Percentiles rank a stretch among this genome's conserved stretches.
Evolutionary conservation across 345 rosid species (phyloP).

Genomic region (Clausena lansium): DNA sequence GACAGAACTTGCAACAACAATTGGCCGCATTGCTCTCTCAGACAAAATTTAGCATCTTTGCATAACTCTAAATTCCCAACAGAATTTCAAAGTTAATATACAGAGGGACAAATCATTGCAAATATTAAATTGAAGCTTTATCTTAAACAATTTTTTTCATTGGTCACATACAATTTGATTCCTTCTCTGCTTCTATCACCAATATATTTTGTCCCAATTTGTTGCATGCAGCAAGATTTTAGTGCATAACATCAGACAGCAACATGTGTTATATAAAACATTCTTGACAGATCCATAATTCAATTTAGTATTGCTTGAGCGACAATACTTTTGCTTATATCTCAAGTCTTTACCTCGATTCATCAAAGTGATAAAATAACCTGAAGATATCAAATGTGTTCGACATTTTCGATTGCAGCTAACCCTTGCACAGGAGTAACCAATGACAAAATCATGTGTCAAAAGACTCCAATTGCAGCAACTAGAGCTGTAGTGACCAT

Average conservation of each 20-base stretch:
- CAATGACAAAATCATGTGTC: slow-evolving; percentile 16
- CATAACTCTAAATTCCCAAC: not conserved
- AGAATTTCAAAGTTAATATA: too few relatives aligned
- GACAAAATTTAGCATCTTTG: slow-evolving; percentile 33
- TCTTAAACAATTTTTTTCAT: not conserved
- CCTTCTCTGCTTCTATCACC: not conserved
- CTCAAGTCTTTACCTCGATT: not conserved
- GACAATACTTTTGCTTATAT: not conserved
- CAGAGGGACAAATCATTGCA: too few relatives aligned
- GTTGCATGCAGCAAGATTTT: not conserved
- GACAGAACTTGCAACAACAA: slow-evolving; percentile 1
- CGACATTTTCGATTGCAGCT: slow-evolving; percentile 22
- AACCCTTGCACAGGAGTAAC: slow-evolving; percentile 23
- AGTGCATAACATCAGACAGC: not conserved
- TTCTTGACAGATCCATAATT: not conserved
- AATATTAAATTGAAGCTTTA: too few relatives aligned
- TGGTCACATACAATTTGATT: slow-evolving; percentile 2
- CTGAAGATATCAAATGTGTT: slow-evolving; percentile 20
- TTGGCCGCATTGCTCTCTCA: not conserved
- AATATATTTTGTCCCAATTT: not conserved
- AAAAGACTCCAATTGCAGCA: slow-evolving; percentile 4
- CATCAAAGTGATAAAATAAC: not conserved
- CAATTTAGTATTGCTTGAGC: not conserved
- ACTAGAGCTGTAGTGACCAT: slow-evolving; percentile 29
- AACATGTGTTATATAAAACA: not conserved